Evolutionary conservation across 1,284 basidiomycete genomes (phyloP), one percentile per base, ranked within the genome.

Genomic region (Rhizoctonia solani): DNA sequence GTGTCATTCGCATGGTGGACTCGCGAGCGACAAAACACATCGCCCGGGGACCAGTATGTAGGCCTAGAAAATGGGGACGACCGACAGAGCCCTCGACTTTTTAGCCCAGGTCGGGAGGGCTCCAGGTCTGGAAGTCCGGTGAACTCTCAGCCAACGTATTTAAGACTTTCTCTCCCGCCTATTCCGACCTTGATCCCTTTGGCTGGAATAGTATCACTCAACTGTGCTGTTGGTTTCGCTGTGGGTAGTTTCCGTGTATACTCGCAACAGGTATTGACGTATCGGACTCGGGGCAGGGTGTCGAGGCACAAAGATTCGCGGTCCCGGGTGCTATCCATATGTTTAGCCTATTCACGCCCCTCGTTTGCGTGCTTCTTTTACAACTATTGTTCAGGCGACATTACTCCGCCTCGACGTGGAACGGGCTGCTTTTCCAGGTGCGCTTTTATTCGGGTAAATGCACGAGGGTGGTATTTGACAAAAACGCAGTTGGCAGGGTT

Each of bases 31-130:
- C 49, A 52, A 16, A n/a, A 23, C 21, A 3, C 23, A 9, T 52
- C 49, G 5, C 47, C 59, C 16, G 59, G 59, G 37, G 47, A 53
- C 9, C 59, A 49, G 23, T 63, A 63, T 49, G 46, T 63, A 25
- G 32, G 47, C 21, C n/a, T 63, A n/a, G 59, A 63, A 37, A 37
- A 63, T 19, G 59, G 59, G n/a, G 23, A 53, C 50, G 59, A 63
- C n/a, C 32, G 49, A 37, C 34, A 34, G 2, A 19, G 49, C 8
- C 32, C 46, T 11, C 41, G 16, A 44, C 14, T 16, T 44, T 4
- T 21, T 23, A 27, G 46, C 25, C 46, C 41, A 16, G n/a, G 14
- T 44, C 41, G 6, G 19, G 52, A 47, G 19, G 49, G 27, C 13
- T 23, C 46, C 21, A 63, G 27, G 41, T 47, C 50, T 11, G 49